A percentile compares a stretch with the other conserved stretches of the same genome.
These are phyloP conservation scores for Claviceps capensis DNA, from an alignment of 2,329 filamentous ascomycete species.

Conservation along the genomic window DNA sequence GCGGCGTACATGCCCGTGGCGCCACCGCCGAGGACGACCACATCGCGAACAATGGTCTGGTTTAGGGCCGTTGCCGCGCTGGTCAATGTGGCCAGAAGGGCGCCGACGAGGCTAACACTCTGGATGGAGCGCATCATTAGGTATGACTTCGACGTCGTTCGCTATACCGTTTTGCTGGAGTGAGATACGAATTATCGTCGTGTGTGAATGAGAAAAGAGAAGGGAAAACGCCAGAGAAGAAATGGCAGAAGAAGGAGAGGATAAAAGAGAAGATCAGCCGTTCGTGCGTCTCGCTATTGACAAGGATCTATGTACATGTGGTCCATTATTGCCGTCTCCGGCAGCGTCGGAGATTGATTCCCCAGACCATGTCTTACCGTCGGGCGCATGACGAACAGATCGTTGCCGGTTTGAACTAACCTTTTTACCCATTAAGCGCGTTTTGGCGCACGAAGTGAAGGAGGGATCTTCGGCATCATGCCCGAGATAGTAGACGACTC, in stretches of 20 bases:
- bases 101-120: background rate
- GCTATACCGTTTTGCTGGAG: background rate
- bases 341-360: background rate
- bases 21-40: slow-evolving; percentile 27
- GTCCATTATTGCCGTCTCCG: background rate
- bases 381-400: background rate
- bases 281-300: background rate
- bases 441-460: too few species aligned
- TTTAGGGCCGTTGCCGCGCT: background rate
- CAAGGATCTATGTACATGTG: background rate
- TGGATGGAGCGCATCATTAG: background rate
- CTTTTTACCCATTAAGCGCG: too few species aligned
- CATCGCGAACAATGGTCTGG: slow-evolving; percentile 8
- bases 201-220: background rate
- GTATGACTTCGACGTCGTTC: too few species aligned
- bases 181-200: too few species aligned
- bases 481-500: too few species aligned
- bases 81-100: background rate
- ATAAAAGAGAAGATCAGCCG: background rate
- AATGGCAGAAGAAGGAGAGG: background rate
- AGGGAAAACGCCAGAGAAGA: background rate
- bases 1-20: slow-evolving; percentile 26
- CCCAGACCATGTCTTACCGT: background rate
- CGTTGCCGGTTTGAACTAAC: background rate
- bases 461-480: too few species aligned